Evolutionary conservation across 345 rosid species (phyloP), one percentile per base, ranked within the genome.

Genomic region (Populus davidiana): DNA sequence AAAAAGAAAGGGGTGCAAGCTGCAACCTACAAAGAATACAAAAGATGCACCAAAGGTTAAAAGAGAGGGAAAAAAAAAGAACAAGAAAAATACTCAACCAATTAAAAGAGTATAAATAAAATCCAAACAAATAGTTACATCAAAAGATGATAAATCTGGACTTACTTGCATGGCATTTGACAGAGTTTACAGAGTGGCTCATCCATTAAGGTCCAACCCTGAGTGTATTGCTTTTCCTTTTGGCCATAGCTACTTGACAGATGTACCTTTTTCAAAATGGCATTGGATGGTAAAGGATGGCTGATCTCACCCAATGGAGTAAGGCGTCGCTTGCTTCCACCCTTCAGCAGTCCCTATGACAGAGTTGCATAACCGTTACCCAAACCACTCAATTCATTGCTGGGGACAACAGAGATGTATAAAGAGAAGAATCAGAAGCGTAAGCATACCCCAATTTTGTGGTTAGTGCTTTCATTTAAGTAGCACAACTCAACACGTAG

Each of bases 131-230:
- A 54, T 61, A 67, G 77, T n/a, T 41, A 62, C 39, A 47, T 71
- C n/a, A 44, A 68, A 36, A 77, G 43, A 84, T 21, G 61, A 80
- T 41, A 62, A 72, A 78, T 44, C 59, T 36, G 59, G 77, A 80
- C 94, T 69, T 85, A 95, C 99, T 70, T 84, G 94, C 97, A 93
- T 41, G 84, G 90, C 64, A 82, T 79, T 85, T 95, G 99, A 81
- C 98, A 95, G 78, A 92, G 93, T 86, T 95, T 95, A 81, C 99
- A 95, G 73, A 95, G 99, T 71, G 99, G 99, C 83, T 91, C 93
- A 66, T 82, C 86, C 65, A 66, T 80, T 71, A 80, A 62, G 64
- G 85, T 86, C 99, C 99, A 95, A 69, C 89, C 96, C 88, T 95
- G 99, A 70, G 87, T 84, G 69, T 91, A 95, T 83, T 87, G 89